phyloP scores from a whole-genome alignment of 176 grass and related monocot genomes.

The Pharus latifolius region DNA sequence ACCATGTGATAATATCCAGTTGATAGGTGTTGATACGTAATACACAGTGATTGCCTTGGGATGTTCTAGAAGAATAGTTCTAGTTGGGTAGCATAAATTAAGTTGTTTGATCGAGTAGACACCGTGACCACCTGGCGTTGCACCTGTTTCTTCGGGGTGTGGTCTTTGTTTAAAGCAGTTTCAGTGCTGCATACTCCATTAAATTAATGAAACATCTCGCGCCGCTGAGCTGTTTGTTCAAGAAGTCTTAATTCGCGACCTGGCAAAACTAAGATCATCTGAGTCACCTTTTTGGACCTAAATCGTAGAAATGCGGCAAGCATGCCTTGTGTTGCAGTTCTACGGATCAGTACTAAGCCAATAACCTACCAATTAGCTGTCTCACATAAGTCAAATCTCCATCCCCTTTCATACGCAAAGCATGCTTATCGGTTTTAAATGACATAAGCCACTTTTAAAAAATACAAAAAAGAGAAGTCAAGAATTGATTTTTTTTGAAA shows the following conservation, averaged over 20 bases:
- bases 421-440: background rate
- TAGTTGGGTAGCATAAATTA: no score
- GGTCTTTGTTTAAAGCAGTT: background rate
- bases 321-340: background rate
- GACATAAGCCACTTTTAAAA: background rate
- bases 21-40: no score
- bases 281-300: background rate
- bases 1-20: no score
- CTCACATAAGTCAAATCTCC: background rate
- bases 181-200: background rate
- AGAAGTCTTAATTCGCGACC: background rate
- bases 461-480: background rate
- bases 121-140: no score
- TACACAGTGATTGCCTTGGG: no score
- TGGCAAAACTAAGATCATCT: background rate
- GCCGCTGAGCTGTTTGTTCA: background rate
- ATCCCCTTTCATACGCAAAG: background rate
- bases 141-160: background rate
- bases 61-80: no score
- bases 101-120: no score
- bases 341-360: background rate
- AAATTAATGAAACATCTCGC: background rate
- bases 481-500: background rate
- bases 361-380: background rate
- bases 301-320: conserved; percentile 11